Conservation (phyloP, 305 asterid genomes). For the Fraxinus sp. region DNA sequence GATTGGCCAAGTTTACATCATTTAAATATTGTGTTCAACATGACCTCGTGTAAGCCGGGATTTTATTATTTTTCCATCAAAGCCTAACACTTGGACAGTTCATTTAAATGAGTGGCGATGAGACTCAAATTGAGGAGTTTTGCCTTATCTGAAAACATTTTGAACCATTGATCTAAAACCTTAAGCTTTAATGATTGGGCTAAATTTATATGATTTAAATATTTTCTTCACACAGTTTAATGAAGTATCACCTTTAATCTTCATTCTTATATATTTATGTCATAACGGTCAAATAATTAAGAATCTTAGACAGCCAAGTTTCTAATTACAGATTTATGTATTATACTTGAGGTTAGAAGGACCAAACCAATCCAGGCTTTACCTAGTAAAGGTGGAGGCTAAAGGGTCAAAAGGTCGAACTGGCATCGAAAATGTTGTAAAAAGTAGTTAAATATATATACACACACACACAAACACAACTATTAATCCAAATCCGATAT, state of each 20-base stretch:
- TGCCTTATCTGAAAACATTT: background rate
- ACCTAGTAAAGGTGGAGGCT: background rate
- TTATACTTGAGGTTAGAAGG: background rate
- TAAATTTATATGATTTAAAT: background rate
- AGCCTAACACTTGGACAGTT: background rate
- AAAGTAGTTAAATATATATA: background rate
- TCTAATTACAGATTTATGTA: slow-evolving; percentile 2
- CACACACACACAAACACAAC: background rate
- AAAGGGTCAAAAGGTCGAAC: background rate
- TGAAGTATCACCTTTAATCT: background rate
- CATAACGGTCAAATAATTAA: background rate
- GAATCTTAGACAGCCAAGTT: background rate
- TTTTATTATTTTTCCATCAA: background rate
- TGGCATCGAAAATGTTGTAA: background rate
- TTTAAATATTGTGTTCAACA: background rate
- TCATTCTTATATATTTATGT: background rate
- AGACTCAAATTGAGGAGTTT: background rate
- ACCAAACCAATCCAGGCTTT: background rate
- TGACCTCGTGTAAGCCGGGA: background rate
- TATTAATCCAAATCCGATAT: background rate
- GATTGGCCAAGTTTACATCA: background rate
- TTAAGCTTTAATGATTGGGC: background rate
- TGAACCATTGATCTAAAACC: background rate
- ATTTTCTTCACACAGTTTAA: background rate
- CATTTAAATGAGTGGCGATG: background rate